Percentiles rank a stretch among this genome's conserved stretches.
phyloP scores from a whole-genome alignment of 257 asterid species.

The Phtheirospermum japonicum region DNA sequence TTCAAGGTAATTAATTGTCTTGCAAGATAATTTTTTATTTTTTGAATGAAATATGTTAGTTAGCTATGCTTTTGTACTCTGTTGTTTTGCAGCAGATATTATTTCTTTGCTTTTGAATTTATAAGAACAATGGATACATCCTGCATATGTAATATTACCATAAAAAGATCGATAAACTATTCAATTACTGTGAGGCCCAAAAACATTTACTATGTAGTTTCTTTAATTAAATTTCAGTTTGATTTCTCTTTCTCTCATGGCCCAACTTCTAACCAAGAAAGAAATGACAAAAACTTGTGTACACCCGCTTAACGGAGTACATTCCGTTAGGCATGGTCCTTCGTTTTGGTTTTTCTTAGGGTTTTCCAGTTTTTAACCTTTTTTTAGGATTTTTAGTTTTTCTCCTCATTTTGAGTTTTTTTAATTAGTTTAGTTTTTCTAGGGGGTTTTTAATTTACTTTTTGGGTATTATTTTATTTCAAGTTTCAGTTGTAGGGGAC shows the following conservation, averaged over 20 bases:
- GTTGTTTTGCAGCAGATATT: not conserved
- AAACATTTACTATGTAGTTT: not conserved
- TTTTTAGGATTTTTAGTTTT: too few species aligned
- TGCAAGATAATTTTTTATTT: not conserved
- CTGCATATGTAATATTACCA: not conserved
- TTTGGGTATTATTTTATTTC: not conserved
- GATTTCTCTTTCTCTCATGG: slow-evolving; percentile 18
- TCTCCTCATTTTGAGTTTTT: too few species aligned
- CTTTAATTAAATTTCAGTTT: slow-evolving; percentile 14
- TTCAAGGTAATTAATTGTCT: not conserved
- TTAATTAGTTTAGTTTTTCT: not conserved
- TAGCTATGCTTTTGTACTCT: not conserved
- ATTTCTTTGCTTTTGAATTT: slow-evolving; percentile 1
- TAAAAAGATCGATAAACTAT: not conserved
- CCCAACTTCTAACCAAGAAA: not conserved
- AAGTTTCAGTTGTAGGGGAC: too few species aligned
- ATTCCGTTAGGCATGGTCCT: too few species aligned
- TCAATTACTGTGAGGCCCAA: not conserved
- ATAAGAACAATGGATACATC: not conserved
- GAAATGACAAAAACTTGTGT: too few species aligned
- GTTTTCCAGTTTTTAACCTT: too few species aligned
- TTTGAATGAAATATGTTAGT: not conserved
- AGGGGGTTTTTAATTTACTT: too few species aligned
- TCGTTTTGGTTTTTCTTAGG: too few species aligned
- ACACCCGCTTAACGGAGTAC: too few species aligned